Evolutionary conservation across 805 yeast species (phyloP).

Genomic region (Starmerella sirachaensis): DNA sequence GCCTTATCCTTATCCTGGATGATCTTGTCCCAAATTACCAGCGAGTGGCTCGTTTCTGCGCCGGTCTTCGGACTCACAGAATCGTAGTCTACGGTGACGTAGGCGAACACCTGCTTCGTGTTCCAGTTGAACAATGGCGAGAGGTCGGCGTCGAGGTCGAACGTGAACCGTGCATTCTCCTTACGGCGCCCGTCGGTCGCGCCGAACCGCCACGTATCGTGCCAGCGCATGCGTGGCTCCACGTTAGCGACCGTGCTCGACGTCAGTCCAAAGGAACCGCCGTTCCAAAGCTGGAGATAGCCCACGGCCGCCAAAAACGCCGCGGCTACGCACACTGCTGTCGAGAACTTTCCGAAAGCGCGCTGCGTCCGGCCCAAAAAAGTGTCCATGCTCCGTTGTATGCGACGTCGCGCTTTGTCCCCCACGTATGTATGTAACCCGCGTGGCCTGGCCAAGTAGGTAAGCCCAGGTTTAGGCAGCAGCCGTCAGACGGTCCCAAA

Average conservation of each 20-base stretch:
- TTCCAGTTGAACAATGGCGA: slow-evolving; percentile 86
- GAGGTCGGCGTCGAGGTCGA: slow-evolving; percentile 64
- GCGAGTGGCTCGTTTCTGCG: slow-evolving; percentile 38
- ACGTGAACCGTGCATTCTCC: slow-evolving; percentile 59
- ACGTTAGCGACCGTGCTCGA: slow-evolving; percentile 14
- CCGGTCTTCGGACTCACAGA: slow-evolving; percentile 25
- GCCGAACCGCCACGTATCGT: slow-evolving; percentile 44
- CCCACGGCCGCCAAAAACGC: slow-evolving; percentile 25
- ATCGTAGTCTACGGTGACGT: slow-evolving; percentile 78
- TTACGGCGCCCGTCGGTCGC: slow-evolving; percentile 53
- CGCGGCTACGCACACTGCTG: slow-evolving; percentile 25
- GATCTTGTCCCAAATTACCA: slow-evolving; percentile 86
- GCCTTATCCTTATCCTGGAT: slow-evolving; percentile 51
- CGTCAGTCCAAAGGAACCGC: slow-evolving; percentile 22
- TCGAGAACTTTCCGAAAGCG: slow-evolving; percentile 27
- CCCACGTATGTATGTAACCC: too few species aligned
- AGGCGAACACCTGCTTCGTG: slow-evolving; percentile 90
- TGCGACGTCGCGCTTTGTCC: too few species aligned
- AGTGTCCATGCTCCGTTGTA: too few species aligned
- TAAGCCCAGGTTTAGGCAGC: too few species aligned
- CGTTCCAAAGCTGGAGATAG: slow-evolving; percentile 21
- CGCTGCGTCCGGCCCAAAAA: slow-evolving; percentile 28
- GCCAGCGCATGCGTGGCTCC: slow-evolving; percentile 21
- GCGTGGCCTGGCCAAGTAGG: too few species aligned
- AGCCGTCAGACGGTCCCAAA: too few species aligned